phyloP scores from a whole-genome alignment of 164 flowering plant species.

The Sextonia rubra region DNA sequence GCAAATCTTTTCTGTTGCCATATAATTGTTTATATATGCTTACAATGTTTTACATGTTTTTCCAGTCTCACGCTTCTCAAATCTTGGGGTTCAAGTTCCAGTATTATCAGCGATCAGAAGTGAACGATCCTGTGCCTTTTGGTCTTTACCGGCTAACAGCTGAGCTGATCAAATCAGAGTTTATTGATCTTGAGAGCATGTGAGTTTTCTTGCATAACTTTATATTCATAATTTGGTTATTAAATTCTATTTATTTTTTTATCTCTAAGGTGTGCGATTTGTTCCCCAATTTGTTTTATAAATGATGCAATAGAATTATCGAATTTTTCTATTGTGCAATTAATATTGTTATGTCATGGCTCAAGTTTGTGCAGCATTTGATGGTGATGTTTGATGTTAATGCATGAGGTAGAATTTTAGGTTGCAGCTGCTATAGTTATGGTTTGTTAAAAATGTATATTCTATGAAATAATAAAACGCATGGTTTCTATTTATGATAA shows the following conservation, averaged over 20 bases:
- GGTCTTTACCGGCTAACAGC: constrained; percentile 89
- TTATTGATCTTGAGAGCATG: constrained; percentile 96
- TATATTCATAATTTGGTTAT: not conserved
- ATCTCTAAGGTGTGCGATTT: not conserved
- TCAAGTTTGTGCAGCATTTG: not conserved
- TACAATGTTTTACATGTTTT: not conserved
- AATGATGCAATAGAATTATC: not conserved
- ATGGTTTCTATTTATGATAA: not conserved
- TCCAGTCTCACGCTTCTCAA: constrained; percentile 98
- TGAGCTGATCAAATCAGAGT: constrained; percentile 70
- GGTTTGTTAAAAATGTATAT: not conserved
- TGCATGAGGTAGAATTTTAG: not conserved
- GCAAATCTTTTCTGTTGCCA: not conserved
- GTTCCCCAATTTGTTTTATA: not conserved
- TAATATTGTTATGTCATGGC: not conserved
- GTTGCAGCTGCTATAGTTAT: not conserved
- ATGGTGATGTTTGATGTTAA: constrained; percentile 5
- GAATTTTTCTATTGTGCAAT: not conserved
- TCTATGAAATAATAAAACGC: not conserved
- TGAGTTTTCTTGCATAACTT: constrained; percentile 38
- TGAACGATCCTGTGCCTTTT: constrained; percentile 58
- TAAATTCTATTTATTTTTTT: not conserved
- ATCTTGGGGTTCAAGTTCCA: constrained; percentile 97
- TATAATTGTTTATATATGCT: not conserved
- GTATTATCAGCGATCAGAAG: constrained; percentile 90